These are phyloP conservation scores for Psilocybe cubensis DNA, from an alignment of 768 basidiomycete species.

Conservation along the genomic window DNA sequence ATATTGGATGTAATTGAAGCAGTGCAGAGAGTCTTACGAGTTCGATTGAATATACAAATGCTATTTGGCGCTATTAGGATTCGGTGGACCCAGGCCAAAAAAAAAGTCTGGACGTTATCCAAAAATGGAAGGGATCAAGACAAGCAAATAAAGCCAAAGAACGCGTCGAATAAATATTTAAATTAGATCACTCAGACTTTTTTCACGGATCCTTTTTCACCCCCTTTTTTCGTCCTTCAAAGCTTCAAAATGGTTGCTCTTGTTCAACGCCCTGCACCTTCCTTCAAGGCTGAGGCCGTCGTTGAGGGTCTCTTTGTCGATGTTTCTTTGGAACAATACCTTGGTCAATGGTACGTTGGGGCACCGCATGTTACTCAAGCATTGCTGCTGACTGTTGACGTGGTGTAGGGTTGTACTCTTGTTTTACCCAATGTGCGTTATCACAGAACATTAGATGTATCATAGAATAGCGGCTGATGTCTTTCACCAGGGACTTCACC, in stretches of 20 bases:
- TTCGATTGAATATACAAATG: no score
- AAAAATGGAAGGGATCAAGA: constrained; percentile 11
- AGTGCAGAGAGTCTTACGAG: no score
- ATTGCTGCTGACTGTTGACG: constrained; percentile 8
- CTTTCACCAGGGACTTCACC: constrained; percentile 70
- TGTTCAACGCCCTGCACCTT: constrained; percentile 85
- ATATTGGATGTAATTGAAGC: no score
- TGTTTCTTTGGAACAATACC: constrained; percentile 70
- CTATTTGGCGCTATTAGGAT: no score
- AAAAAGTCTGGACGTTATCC: not conserved
- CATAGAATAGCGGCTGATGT: not conserved
- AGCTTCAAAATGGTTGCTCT: constrained; percentile 51
- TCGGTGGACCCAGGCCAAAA: no score
- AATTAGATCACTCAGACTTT: constrained; percentile 11
- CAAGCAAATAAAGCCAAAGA: constrained; percentile 27
- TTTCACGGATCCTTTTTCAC: constrained; percentile 7
- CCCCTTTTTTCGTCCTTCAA: constrained; percentile 4
- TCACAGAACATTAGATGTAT: not conserved
- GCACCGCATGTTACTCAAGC: not conserved
- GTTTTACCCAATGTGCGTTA: constrained; percentile 86
- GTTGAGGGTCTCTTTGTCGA: constrained; percentile 79
- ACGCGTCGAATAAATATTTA: constrained; percentile 24
- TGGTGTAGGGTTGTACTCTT: constrained; percentile 81
- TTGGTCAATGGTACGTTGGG: constrained; percentile 76
- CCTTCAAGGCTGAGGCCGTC: constrained; percentile 77